Evolutionary conservation across 106 monocot genomes (phyloP).

Genomic region (Allium fistulosum): DNA sequence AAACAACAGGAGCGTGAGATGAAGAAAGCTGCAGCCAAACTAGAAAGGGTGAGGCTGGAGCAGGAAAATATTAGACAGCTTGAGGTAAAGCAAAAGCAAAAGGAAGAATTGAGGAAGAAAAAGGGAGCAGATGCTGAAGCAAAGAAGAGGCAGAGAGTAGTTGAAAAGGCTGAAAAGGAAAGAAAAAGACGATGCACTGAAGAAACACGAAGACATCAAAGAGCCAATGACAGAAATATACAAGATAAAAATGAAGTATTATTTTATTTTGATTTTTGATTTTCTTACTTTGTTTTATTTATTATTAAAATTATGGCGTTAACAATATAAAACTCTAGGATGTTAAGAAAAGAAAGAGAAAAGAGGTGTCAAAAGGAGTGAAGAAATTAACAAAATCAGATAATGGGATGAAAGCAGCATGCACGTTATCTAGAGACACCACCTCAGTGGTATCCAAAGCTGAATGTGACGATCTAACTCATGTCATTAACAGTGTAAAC

Average conservation of each 20-base stretch:
- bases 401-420: constrained; percentile 3
- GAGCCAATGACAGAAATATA: constrained; percentile 17
- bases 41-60: constrained; percentile 51
- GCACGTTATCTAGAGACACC: neutral
- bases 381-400: constrained; percentile 10
- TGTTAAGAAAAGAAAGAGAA: constrained; percentile 18
- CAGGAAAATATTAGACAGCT: constrained; percentile 46
- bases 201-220: constrained; percentile 27
- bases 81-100: constrained; percentile 55
- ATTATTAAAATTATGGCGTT: neutral
- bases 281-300: neutral
- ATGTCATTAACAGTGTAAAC: neutral
- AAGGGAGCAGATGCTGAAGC: constrained; percentile 55
- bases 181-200: constrained; percentile 48
- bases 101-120: constrained; percentile 63
- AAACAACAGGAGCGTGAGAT: constrained; percentile 68
- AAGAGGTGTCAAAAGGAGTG: constrained; percentile 2
- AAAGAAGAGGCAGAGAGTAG: constrained; percentile 86
- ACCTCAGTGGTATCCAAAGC: neutral
- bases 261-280: neutral
- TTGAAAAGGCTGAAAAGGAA: constrained; percentile 56
- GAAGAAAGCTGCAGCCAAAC: constrained; percentile 61
- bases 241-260: constrained; percentile 6
- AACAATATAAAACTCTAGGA: constrained; percentile 9
- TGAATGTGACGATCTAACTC: neutral